Evolutionary conservation across 106 monocot species (phyloP).

Genomic region (Allium cepa): DNA sequence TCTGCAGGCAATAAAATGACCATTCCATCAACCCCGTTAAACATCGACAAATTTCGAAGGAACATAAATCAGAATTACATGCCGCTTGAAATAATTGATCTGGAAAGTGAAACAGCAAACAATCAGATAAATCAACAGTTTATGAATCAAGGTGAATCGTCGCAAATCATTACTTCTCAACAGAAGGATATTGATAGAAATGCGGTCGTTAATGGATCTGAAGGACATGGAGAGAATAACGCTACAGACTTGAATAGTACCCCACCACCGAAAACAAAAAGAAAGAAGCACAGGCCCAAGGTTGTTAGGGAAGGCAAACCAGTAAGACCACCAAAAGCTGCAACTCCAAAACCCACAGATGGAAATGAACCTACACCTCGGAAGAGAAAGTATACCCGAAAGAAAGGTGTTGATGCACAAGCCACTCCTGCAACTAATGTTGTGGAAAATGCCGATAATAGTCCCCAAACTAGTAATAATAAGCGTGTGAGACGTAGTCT

Average conservation of each 20-base stretch:
- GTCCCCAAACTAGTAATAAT: neutral
- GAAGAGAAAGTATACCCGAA: constrained; percentile 37
- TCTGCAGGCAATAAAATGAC: neutral
- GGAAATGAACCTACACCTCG: constrained; percentile 1
- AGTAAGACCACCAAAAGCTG: constrained; percentile 23
- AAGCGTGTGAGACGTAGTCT: constrained; percentile 37
- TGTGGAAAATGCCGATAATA: constrained; percentile 1
- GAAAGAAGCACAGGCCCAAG: constrained; percentile 66
- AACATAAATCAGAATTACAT: neutral
- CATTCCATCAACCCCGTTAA: constrained; percentile 3
- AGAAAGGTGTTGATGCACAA: constrained; percentile 5
- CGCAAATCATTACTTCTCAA: constrained; percentile 13
- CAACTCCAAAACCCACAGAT: constrained; percentile 24
- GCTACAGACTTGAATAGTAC: constrained; percentile 22
- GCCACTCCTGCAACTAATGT: neutral
- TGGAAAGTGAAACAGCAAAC: neutral
- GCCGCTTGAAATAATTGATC: constrained; percentile 6
- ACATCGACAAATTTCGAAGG: neutral
- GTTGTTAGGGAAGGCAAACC: constrained; percentile 56
- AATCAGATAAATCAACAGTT: neutral
- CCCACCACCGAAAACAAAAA: constrained; percentile 23
- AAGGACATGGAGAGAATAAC: constrained; percentile 8
- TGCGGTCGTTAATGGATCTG: neutral
- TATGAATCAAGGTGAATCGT: neutral
- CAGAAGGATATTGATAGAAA: constrained; percentile 2